Conservation (phyloP, 2,329 filamentous ascomycete species). For the Corynespora cassiicola region DNA sequence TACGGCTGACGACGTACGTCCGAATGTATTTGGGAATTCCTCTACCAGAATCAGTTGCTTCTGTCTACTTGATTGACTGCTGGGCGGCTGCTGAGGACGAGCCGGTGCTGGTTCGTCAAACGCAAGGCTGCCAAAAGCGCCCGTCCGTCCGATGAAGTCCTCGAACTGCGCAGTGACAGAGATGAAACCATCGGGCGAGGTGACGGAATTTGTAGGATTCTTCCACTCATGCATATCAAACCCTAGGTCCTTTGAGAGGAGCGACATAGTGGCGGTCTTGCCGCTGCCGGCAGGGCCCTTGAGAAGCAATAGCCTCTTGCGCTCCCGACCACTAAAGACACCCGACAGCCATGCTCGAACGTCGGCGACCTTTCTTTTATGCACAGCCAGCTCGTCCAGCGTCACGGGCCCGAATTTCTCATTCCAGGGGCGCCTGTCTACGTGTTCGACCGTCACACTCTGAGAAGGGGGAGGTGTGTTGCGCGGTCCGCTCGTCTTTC, state of each 20-base stretch:
- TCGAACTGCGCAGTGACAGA: slow-evolving; percentile 85
- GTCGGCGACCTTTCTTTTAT: slow-evolving; percentile 91
- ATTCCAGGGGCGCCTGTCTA: slow-evolving; percentile 80
- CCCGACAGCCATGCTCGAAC: slow-evolving; percentile 83
- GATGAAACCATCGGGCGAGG: slow-evolving; percentile 66
- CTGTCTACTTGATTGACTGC: slow-evolving; percentile 24
- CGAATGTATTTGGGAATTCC: slow-evolving; percentile 59
- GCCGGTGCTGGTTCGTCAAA: slow-evolving; percentile 35
- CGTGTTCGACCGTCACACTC: slow-evolving; percentile 28
- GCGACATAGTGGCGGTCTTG: slow-evolving; percentile 85
- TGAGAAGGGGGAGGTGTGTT: slow-evolving; percentile 34
- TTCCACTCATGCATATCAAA: slow-evolving; percentile 88
- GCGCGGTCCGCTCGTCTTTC: slow-evolving; percentile 42
- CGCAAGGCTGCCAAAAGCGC: slow-evolving; percentile 78
- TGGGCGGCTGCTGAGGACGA: slow-evolving; percentile 16
- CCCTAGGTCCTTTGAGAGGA: slow-evolving; percentile 79
- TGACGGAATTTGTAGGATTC: slow-evolving; percentile 73
- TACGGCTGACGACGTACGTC: slow-evolving; percentile 50
- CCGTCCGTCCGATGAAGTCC: slow-evolving; percentile 84
- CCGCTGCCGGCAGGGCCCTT: slow-evolving; percentile 91
- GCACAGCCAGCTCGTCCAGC: slow-evolving; percentile 86
- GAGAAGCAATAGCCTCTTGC: slow-evolving; percentile 78
- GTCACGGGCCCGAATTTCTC: slow-evolving; percentile 79
- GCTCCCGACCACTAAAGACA: slow-evolving; percentile 66
- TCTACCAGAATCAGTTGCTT: slow-evolving; percentile 56